Conservation (phyloP, 192 early-diverging fungal genomes). For the Entomortierella lignicola region DNA sequence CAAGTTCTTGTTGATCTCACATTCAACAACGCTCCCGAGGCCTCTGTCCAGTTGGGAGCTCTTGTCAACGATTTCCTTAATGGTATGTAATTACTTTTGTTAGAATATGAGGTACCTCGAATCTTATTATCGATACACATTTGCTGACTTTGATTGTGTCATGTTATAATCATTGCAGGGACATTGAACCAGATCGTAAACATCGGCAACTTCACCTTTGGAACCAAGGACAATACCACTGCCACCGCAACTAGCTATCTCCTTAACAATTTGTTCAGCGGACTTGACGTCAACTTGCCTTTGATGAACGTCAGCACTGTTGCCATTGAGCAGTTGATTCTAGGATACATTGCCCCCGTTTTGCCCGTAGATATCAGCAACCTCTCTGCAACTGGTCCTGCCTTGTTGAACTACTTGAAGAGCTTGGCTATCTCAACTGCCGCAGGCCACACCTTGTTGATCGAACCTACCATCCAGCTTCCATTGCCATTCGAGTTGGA, state of each 20-base stretch:
- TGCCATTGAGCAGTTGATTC: conserved; percentile 25
- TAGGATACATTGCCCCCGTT: conserved; percentile 25
- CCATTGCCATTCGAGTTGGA: conserved; percentile 44
- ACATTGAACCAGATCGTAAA: conserved; percentile 43
- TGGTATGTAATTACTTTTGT: too few species aligned
- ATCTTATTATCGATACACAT: too few species aligned
- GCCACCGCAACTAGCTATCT: conserved; percentile 19
- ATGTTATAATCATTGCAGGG: conserved; percentile 3
- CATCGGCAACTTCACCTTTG: conserved; percentile 50
- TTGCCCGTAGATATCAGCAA: conserved; percentile 46
- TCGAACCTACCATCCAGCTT: conserved; percentile 32
- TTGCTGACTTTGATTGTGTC: not conserved
- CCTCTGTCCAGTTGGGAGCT: conserved; percentile 27
- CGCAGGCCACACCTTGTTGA: conserved; percentile 46
- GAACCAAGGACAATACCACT: conserved; percentile 19
- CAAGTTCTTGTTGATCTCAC: conserved; percentile 39
- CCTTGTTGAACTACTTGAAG: conserved; percentile 32
- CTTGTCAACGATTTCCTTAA: conserved; percentile 41
- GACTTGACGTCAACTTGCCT: conserved; percentile 35
- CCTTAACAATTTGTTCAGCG: conserved; percentile 38
- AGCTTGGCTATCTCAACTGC: conserved; percentile 43
- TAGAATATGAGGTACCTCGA: too few species aligned
- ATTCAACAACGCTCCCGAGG: conserved; percentile 42
- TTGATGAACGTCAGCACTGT: conserved; percentile 48
- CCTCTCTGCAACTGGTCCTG: conserved; percentile 11